Base-by-base conservation (phyloP, 2,329 filamentous ascomycete genomes). In the Penicillium sp. region DNA sequence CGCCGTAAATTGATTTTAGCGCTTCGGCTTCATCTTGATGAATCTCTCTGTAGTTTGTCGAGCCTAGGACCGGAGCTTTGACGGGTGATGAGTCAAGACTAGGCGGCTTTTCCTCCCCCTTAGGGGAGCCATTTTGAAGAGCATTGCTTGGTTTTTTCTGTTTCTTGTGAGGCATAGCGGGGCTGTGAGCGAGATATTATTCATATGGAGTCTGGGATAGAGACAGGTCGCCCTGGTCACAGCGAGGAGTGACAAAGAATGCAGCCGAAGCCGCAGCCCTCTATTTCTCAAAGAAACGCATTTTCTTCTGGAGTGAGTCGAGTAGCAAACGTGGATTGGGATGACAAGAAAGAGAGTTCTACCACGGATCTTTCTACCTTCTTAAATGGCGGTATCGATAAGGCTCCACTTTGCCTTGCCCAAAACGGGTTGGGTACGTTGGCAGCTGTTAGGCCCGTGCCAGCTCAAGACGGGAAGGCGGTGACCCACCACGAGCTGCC, bases 21-120 rank as follows among this genome's bases (percentile, higher is more conserved):
- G 86, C 93, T 69, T 94, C 83, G 57, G 96, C 81, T 76, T 97
- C 94, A 69, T 96, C 89, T 66, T 88, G 81, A 75, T 97, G 94
- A 33, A 89, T 85, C 74, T 95, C 88, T 62, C 86, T 84, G 75
- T 97, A 96, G 68, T 91, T 78, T 58, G 81, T 81, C 42, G 74
- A 65, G 61, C 69, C 60, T 55, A 69, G 58, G 42, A 72, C 64
- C 16, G 69, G 68, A 60, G 66, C 64, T 51, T 68, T 63, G 35
- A 67, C 63, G 45, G 66, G 65, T 45, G 68, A 38, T 18, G 45
- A 61, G 52, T 71, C 65, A 56, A 65, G 66, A 60, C 60, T 64
- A 59, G 55, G 58, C 62, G 65, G 64, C 65, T 68, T 72, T 63
- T 70, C 74, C 68, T 71, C 68, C 59, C 63, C 64, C 64, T 63